Conservation (phyloP, 441 rosid species). For the Francoa sonchifolia region DNA sequence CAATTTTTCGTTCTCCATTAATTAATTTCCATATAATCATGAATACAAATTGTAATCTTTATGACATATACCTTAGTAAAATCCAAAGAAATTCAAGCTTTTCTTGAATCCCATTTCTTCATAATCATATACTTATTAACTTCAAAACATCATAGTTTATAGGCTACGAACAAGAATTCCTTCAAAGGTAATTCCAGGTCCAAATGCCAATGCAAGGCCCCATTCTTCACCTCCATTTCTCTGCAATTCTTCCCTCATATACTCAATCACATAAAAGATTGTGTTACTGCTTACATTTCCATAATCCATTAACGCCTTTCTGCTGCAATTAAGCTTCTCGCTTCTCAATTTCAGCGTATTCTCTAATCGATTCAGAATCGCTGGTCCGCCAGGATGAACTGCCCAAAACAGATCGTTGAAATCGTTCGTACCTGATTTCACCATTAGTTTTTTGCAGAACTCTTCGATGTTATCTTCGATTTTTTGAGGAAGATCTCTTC, state of each 20-base stretch:
- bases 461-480: conserved; percentile 69
- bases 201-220: conserved; percentile 72
- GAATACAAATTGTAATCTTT: too few species aligned
- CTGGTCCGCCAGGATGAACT: conserved; percentile 91
- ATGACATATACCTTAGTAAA: too few species aligned
- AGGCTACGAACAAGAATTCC: conserved; percentile 76
- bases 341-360: conserved; percentile 30
- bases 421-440: conserved; percentile 29
- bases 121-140: too few species aligned
- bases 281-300: conserved; percentile 86
- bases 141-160: too few species aligned
- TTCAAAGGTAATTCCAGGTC: conserved; percentile 83
- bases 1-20: too few species aligned
- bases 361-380: conserved; percentile 67
- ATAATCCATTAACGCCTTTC: conserved; percentile 64
- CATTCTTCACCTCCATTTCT: conserved; percentile 31
- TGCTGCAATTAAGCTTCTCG: conserved; percentile 56
- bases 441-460: conserved; percentile 58
- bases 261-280: conserved; percentile 67
- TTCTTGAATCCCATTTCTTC: too few species aligned
- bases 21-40: too few species aligned
- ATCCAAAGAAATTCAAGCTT: too few species aligned
- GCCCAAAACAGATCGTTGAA: conserved; percentile 81
- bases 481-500: conserved; percentile 65
- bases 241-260: conserved; percentile 65